Base-by-base conservation (phyloP, 2,329 filamentous ascomycete species). In the Shiraia sp. region DNA sequence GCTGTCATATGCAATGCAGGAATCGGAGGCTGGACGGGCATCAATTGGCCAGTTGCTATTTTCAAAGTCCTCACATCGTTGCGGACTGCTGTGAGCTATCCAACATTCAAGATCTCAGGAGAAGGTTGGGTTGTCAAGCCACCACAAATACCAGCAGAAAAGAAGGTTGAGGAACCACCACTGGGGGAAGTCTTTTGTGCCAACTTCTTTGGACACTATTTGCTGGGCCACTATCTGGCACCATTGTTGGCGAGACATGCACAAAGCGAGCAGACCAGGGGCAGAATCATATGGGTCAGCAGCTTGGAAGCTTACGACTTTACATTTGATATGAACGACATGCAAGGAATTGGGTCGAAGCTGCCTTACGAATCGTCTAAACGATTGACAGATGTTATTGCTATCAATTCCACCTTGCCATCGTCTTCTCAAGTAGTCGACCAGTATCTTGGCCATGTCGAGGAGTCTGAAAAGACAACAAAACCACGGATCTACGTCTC, bases 141-240 rank as follows among this genome's bases (percentile, higher is more conserved):
- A n/a, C 69, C 72, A 7, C 78, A 90, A 63, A 72, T 79, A 10
- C 62, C 68, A 1, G 31, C 28, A 17, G 52, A 52, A 15, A 50
- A 50, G 34, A 52, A 53, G 32, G 43, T 52, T 9, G 55, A 69
- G 7, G 80, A 83, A 43, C 83, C 86, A 1, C 72, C 75, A 4
- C 73, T 99, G 1, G 91, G 90, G 3, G 79, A 89, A 53, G 83
- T 96, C 13, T 99, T 97, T 66, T 87, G 86, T 65, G 86, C 92
- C 35, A 97, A 97, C 63, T 80, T 96, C 22, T 97, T 99, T 64
- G 93, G 93, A 0, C 93, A 99, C 72, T 97, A 99, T 66, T 73
- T 96, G 61, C 82, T 99, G 16, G 82, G 82, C 12, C 91, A 96
- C 67, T 83, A 86, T 61, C 78, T 97, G 9, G 79, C 87, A 53